Evolutionary conservation across 2,329 filamentous ascomycete species (phyloP), one percentile per base, ranked within the genome.

Genomic region (Aspergillus sp.): DNA sequence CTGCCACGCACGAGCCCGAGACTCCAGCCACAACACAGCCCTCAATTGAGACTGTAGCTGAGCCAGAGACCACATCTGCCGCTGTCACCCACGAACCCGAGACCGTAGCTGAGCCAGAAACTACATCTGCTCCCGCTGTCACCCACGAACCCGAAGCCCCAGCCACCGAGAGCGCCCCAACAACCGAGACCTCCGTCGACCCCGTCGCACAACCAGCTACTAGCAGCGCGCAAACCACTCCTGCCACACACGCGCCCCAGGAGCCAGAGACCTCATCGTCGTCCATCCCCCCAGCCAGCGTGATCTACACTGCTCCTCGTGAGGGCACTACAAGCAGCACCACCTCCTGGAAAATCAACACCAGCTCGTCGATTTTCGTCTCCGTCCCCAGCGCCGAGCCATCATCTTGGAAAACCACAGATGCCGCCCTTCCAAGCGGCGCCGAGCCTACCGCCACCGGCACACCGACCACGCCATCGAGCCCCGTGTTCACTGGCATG

Each of bases 401-500:
- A 17, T 12, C 39, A 19, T 48, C 54, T 12, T 56, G 57, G 9
- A 50, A 44, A 4, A 24, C 53, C 1, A 48, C 57, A 4, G 54
- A 56, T 8, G 55, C 46, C n/a, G 46, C 8, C 27, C 17, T 17
- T 21, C 35, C 31, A 37, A 17, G n/a, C 35, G 21, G 24, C 8
- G 23, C 31, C 5, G 31, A 52, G 37, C 37, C 49, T 19, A 47
- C 17, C 27, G 33, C 50, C 12, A 51, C 45, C 15, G 15, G 23
- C 15, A 21, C 61, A 4, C 59, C 52, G 8, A 64, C 66, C 4
- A 57, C 58, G 4, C 61, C 62, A 5, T 41, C 50, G 6, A 60
- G 52, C 9, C 60, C 67, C 14, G 49, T 68, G 2, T 69, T 69
- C 56, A 71, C 68, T 3, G 66, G 64, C 5, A 62, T 61, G 14